phyloP scores from a whole-genome alignment of 1,284 basidiomycete genomes.

The Grifola frondosa region DNA sequence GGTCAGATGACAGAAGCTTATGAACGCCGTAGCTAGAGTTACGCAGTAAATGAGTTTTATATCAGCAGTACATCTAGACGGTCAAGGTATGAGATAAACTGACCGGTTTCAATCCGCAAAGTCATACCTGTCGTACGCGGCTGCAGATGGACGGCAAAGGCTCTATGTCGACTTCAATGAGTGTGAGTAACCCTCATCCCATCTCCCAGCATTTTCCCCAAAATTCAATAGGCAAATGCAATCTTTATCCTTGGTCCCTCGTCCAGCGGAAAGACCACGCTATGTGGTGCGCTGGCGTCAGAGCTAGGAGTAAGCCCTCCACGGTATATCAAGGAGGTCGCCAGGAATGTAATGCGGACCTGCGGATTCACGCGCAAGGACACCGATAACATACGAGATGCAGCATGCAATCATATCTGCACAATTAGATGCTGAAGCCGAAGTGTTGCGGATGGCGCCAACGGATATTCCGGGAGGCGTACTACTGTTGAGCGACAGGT shows the following conservation, averaged over 20 bases:
- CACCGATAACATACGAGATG: conserved; percentile 52
- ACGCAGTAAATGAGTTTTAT: too few species aligned
- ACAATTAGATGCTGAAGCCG: conserved; percentile 47
- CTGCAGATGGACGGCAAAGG: too few species aligned
- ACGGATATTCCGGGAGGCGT: conserved; percentile 28
- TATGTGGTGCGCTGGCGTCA: conserved; percentile 51
- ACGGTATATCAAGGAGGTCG: conserved; percentile 57
- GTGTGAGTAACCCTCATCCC: too few species aligned
- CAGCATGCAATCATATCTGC: conserved; percentile 58
- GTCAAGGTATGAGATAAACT: too few species aligned
- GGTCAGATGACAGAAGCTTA: too few species aligned
- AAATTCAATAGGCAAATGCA: conserved; percentile 5
- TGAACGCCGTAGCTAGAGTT: too few species aligned
- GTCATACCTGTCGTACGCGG: too few species aligned
- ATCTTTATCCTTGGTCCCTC: conserved; percentile 56
- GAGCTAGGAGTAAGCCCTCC: conserved; percentile 36
- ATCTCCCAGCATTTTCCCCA: too few species aligned
- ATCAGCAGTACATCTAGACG: too few species aligned
- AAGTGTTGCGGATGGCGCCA: conserved; percentile 15
- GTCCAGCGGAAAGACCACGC: conserved; percentile 65
- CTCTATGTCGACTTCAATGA: too few species aligned
- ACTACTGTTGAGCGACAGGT: conserved; percentile 59
- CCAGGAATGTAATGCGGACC: conserved; percentile 51
- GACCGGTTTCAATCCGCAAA: too few species aligned
- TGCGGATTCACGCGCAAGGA: conserved; percentile 52